A percentile compares a stretch with the other conserved stretches of the same genome.
These are phyloP conservation scores for Debaryomyces maramus DNA, from an alignment of 805 yeast genomes.

Conservation along the genomic window DNA sequence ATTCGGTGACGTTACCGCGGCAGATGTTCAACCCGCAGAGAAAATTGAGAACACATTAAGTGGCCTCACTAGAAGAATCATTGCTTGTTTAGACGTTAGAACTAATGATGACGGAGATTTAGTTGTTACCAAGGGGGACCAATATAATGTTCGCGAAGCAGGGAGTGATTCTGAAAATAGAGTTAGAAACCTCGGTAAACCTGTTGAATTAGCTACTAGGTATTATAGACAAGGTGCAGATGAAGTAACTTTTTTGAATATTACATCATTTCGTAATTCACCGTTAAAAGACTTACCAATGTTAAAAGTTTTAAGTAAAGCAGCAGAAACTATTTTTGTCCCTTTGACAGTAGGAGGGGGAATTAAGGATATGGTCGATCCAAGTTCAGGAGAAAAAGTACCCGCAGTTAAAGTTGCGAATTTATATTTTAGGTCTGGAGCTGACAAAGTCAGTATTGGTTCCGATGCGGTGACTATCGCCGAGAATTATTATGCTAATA, in stretches of 20 bases:
- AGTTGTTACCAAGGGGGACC: conserved; percentile 98
- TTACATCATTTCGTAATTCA: conserved; percentile 92
- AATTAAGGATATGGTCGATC: conserved; percentile 85
- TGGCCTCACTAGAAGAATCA: conserved; percentile 86
- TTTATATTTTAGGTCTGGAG: conserved; percentile 92
- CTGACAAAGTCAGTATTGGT: conserved; percentile 98
- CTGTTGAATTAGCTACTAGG: conserved; percentile 88
- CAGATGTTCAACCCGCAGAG: conserved; percentile 20
- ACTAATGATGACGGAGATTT: conserved; percentile 91
- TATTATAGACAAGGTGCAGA: conserved; percentile 96
- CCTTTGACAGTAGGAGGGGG: conserved; percentile 99
- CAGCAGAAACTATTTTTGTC: conserved; percentile 91
- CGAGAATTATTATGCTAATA: conserved; percentile 67
- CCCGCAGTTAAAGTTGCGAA: conserved; percentile 92
- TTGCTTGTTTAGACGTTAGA: conserved; percentile 97
- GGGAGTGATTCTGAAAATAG: conserved; percentile 41
- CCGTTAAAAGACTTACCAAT: conserved; percentile 93
- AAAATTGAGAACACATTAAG: conserved; percentile 38
- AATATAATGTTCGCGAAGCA: conserved; percentile 88
- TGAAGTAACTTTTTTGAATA: conserved; percentile 91
- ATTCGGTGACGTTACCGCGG: conserved; percentile 18
- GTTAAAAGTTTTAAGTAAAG: conserved; percentile 79
- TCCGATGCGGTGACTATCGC: conserved; percentile 95
- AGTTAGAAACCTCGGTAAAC: conserved; percentile 94
- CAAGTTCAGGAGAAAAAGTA: conserved; percentile 66